Evolutionary conservation across 768 basidiomycete genomes (phyloP), one percentile per base, ranked within the genome.

Genomic region (Tremella fuciformis): DNA sequence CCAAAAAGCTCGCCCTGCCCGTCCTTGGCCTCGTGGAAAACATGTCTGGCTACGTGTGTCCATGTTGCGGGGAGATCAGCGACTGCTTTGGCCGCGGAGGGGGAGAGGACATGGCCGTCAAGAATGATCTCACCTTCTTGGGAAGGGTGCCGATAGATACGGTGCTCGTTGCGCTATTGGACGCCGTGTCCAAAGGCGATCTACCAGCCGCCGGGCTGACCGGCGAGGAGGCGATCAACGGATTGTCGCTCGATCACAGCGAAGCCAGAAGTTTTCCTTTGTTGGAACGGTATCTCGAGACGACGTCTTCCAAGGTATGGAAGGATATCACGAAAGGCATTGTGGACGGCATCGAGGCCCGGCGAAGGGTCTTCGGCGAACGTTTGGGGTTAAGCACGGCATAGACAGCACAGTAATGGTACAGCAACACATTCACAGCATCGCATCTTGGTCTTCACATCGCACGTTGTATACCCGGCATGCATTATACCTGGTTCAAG

Each of bases 31-130:
- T 99, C 50, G 86, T 99, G 67, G 96, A 98, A 75, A 99, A 98
- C 79, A 98, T 98, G 96, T 89, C 90, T 64, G 96, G 96, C 50
- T 98, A 96, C 78, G 88, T 88, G 18, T 98, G 94, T 59, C 96
- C 96, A 46, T 96, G 93, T 74, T 98, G 96, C 74, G 90, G 90
- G 15, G 93, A 97, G 76, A 81, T 97, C 66, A 90, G 86, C 80
- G 90, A 94, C 75, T 84, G 96, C 54, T 99, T 98, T 76, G 96
- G 92, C 8, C 87, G 85, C 3, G 91, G 91, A 15, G 96, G 96
- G 1, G 96, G 93, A 1, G 84, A 87, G 77, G 88, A 86, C 69
- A 86, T 92, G 87, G 91, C 89, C 3, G 80, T 81, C 61, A 82
- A 82, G 51, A 89, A 93, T 69, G 82, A 81, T 0, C 67, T 97